Conservation (phyloP, 768 basidiomycete genomes). For the Mycena galericulata region DNA sequence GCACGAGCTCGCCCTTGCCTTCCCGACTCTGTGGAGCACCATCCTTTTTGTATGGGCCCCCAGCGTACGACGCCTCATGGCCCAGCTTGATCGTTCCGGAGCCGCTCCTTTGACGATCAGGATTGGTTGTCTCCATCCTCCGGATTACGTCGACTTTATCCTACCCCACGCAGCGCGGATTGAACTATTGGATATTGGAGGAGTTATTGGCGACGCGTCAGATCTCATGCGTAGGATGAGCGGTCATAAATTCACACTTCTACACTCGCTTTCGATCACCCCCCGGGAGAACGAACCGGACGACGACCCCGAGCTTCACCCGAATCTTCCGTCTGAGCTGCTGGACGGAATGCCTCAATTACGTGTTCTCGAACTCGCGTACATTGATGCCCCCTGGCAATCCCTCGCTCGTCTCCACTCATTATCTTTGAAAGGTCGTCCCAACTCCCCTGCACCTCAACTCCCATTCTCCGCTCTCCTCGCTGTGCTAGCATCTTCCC, state of each 20-base stretch:
- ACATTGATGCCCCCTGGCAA: neutral
- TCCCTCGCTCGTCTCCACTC: neutral
- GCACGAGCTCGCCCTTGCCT: neutral
- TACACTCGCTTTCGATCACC: neutral
- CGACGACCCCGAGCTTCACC: neutral
- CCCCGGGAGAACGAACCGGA: neutral
- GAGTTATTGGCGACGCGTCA: neutral
- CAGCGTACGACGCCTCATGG: neutral
- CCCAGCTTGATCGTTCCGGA: neutral
- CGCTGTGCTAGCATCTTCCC: neutral
- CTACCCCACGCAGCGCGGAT: neutral
- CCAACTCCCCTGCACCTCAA: neutral
- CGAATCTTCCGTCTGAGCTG: neutral
- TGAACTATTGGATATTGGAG: neutral
- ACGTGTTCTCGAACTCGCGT: neutral
- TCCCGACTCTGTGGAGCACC: neutral
- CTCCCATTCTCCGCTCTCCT: neutral
- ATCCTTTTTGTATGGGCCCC: neutral
- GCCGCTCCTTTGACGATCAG: neutral
- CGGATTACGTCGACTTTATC: neutral
- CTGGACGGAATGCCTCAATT: neutral
- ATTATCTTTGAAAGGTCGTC: neutral
- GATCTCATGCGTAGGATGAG: neutral
- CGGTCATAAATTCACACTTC: neutral
- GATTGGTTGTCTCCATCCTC: neutral